phyloP scores from a whole-genome alignment of 2,329 filamentous ascomycete species.

The Ophiocordyceps camponoti-saundersi region DNA sequence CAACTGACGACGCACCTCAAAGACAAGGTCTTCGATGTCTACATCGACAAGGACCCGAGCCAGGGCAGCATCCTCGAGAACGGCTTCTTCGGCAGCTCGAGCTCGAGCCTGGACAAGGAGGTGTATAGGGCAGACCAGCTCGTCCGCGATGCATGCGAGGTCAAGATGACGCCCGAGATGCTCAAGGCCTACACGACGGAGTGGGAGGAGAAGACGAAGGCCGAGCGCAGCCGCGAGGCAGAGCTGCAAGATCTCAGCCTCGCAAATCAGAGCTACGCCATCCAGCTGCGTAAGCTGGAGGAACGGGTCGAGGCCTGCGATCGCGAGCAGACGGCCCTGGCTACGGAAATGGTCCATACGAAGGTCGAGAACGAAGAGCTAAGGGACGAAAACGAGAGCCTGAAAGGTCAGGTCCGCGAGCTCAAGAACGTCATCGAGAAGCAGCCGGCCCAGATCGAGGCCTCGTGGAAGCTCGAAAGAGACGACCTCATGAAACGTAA shows the following conservation, averaged over 20 bases:
- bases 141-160: slow-evolving; percentile 77
- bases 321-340: slow-evolving; percentile 75
- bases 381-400: slow-evolving; percentile 73
- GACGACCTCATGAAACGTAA: slow-evolving; percentile 87
- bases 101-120: slow-evolving; percentile 80
- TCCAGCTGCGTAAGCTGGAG: slow-evolving; percentile 71
- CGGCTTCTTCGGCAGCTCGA: slow-evolving; percentile 90
- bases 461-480: slow-evolving; percentile 65
- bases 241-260: slow-evolving; percentile 61
- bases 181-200: slow-evolving; percentile 68
- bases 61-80: slow-evolving; percentile 88
- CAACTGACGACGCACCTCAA: slow-evolving; percentile 80
- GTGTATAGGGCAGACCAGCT: slow-evolving; percentile 89
- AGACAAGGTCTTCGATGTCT: slow-evolving; percentile 87
- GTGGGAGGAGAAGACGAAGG: slow-evolving; percentile 81
- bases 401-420: slow-evolving; percentile 73
- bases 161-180: slow-evolving; percentile 70
- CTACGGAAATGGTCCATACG: slow-evolving; percentile 76
- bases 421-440: slow-evolving; percentile 74
- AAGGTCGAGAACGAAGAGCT: slow-evolving; percentile 91
- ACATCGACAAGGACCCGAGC: slow-evolving; percentile 87
- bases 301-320: slow-evolving; percentile 79
- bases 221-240: slow-evolving; percentile 64
- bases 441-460: slow-evolving; percentile 79
- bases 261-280: slow-evolving; percentile 48